Conservation (phyloP, 805 yeast genomes). For the Starmerella floris region DNA sequence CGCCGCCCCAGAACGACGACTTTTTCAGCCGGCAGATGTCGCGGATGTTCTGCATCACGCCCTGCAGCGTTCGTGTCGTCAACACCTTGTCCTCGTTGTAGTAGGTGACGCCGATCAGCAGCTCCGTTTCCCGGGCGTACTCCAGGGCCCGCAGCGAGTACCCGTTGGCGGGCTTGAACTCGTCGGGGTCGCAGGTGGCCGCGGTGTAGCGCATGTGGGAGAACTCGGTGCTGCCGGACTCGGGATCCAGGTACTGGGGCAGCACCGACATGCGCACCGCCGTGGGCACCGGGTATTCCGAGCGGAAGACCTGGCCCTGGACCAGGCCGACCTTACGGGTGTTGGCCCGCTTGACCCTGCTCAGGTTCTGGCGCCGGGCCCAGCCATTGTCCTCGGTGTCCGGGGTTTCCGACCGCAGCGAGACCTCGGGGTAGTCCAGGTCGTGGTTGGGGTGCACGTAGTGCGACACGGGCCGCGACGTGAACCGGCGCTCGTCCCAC, state of each 20-base stretch:
- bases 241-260: conserved; percentile 31
- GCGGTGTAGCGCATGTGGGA: conserved; percentile 51
- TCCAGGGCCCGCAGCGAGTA: conserved; percentile 44
- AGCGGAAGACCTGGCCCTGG: conserved; percentile 27
- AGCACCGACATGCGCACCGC: conserved; percentile 30
- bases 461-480: conserved; percentile 16
- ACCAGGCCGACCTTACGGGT: conserved; percentile 31
- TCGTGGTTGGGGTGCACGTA: background rate
- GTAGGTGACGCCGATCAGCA: conserved; percentile 51
- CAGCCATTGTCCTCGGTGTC: conserved; percentile 17
- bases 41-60: conserved; percentile 50
- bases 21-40: conserved; percentile 40
- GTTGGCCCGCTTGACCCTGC: conserved; percentile 24
- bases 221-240: conserved; percentile 38
- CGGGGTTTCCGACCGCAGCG: conserved; percentile 1
- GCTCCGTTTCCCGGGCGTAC: conserved; percentile 46
- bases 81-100: conserved; percentile 54
- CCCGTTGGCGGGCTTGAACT: conserved; percentile 40
- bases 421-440: background rate
- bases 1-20: conserved; percentile 37
- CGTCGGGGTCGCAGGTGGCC: conserved; percentile 58
- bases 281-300: conserved; percentile 31
- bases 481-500: conserved; percentile 20
- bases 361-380: conserved; percentile 25
- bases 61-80: conserved; percentile 48